Conservation (phyloP, 1,284 basidiomycete genomes). For the Paramarasmius palmivorus region DNA sequence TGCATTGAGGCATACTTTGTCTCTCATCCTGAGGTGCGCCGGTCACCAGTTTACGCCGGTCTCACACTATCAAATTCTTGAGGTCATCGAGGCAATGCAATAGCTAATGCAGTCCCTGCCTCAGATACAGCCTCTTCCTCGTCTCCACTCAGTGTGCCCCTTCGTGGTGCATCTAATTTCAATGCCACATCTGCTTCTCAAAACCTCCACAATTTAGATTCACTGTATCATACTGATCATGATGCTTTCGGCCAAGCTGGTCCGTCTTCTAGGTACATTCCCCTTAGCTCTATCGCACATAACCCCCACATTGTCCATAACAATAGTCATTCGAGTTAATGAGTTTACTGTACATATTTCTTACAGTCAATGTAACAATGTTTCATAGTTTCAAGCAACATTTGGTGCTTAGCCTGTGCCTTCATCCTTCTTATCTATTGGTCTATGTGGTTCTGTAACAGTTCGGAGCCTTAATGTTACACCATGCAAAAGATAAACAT, state of each 20-base stretch:
- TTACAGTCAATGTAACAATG: background rate
- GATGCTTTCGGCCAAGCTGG: too few species aligned
- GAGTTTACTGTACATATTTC: background rate
- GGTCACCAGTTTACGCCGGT: background rate
- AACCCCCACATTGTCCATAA: background rate
- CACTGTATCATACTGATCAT: too few species aligned
- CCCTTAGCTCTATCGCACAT: background rate
- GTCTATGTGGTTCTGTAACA: too few species aligned
- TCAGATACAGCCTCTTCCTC: background rate
- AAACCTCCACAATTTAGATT: background rate
- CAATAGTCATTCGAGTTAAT: background rate
- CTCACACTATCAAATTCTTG: too few species aligned
- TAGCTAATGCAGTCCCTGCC: too few species aligned
- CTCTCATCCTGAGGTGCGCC: background rate
- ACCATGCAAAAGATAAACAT: too few species aligned
- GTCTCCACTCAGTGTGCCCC: background rate
- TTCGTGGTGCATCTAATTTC: background rate
- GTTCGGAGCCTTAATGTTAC: too few species aligned
- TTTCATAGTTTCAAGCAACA: too few species aligned
- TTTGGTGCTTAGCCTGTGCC: too few species aligned
- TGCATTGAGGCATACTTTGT: background rate
- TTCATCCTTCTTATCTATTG: too few species aligned
- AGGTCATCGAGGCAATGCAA: too few species aligned
- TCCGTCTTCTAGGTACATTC: background rate
- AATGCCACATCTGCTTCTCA: background rate